Evolutionary conservation across 495 filamentous ascomycete genomes (phyloP).

Genomic region (Xylaria nigripes): DNA sequence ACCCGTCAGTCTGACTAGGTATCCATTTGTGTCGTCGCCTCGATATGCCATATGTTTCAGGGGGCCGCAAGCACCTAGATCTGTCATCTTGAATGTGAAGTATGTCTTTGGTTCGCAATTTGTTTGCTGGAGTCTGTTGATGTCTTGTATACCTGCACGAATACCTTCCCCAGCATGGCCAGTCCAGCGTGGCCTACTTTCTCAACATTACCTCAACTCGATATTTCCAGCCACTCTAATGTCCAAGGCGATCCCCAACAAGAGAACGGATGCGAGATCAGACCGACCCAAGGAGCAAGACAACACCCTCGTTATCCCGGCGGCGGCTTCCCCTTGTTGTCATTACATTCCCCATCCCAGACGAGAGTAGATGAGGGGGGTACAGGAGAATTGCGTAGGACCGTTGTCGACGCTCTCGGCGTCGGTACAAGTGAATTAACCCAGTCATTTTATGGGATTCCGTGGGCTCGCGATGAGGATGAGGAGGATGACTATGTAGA

Average conservation of each 20-base stretch:
- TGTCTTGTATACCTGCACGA: not conserved
- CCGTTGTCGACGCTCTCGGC: conserved; percentile 20
- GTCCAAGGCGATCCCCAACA: not conserved
- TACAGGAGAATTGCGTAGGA: conserved; percentile 11
- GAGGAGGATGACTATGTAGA: not conserved
- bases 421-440: conserved; percentile 20
- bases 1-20: conserved; percentile 3
- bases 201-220: conserved; percentile 10
- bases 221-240: conserved; percentile 2
- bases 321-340: conserved; percentile 1
- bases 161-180: conserved; percentile 10
- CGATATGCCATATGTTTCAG: conserved; percentile 2
- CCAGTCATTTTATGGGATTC: conserved; percentile 9
- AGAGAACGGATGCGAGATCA: not conserved
- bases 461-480: conserved; percentile 5
- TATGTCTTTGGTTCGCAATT: conserved; percentile 4
- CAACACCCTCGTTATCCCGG: conserved; percentile 1
- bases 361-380: not conserved
- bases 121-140: conserved; percentile 8
- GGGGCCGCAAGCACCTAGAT: not conserved
- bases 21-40: not conserved
- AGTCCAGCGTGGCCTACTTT: conserved; percentile 8
- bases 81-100: not conserved
- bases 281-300: not conserved
- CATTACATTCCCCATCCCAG: not conserved